Conservation (phyloP, 2,329 filamentous ascomycete genomes). For the Xylaria sp. region DNA sequence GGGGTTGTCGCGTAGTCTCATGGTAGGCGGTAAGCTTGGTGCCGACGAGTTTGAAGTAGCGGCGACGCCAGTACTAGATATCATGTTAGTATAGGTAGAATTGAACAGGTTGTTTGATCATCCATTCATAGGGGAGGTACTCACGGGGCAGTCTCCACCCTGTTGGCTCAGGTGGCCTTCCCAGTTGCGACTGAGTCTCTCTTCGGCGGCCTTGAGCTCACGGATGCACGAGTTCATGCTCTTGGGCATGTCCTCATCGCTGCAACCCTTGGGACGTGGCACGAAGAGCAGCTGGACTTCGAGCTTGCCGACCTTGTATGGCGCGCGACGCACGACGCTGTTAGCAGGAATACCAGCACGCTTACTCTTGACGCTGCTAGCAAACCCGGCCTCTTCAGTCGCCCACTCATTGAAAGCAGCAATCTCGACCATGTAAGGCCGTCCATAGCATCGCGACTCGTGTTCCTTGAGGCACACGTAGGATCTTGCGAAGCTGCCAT, state of each 20-base stretch:
- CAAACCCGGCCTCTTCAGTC: conserved; percentile 70
- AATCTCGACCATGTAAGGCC: conserved; percentile 81
- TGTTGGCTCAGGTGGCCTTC: conserved; percentile 93
- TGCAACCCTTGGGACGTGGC: conserved; percentile 77
- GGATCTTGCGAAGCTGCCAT: conserved; percentile 89
- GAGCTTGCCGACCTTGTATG: conserved; percentile 94
- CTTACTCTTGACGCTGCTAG: conserved; percentile 93
- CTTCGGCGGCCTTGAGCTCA: conserved; percentile 86
- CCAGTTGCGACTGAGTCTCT: conserved; percentile 68
- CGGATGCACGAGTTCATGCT: conserved; percentile 96
- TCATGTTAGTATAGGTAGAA: conserved; percentile 34
- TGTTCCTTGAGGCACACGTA: conserved; percentile 94
- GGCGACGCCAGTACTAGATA: conserved; percentile 85
- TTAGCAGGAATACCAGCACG: conserved; percentile 52
- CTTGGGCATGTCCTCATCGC: conserved; percentile 97
- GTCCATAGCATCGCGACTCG: conserved; percentile 80
- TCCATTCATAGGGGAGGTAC: conserved; percentile 35
- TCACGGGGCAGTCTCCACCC: conserved; percentile 93
- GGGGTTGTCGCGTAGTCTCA: conserved; percentile 88
- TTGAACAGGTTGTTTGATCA: not conserved
- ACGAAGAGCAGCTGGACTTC: conserved; percentile 93
- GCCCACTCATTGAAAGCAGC: conserved; percentile 99
- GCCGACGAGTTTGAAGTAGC: conserved; percentile 91
- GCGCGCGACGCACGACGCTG: conserved; percentile 71
- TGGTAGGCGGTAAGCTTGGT: conserved; percentile 93